Percentiles rank a stretch among this genome's conserved stretches.
These are phyloP conservation scores for Arabidopsis suecica DNA, from an alignment of 345 rosid genomes.

Conservation along the genomic window DNA sequence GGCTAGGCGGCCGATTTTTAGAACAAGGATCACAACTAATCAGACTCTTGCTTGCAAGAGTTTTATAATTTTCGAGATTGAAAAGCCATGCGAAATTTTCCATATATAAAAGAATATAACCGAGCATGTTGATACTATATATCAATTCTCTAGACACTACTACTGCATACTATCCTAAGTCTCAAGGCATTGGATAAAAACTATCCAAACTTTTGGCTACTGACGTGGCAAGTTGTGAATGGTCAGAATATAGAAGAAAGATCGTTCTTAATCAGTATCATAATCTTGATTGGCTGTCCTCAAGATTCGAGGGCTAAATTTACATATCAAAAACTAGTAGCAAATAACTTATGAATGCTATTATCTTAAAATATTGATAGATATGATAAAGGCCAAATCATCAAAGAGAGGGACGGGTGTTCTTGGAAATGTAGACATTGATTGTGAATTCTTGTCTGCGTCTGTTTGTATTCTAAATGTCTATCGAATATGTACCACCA, in stretches of 20 bases:
- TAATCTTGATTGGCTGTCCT: slow-evolving; percentile 26
- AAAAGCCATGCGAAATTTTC: not conserved
- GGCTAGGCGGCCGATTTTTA: too few species aligned
- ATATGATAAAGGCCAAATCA: slow-evolving; percentile 33
- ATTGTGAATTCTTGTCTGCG: slow-evolving; percentile 43
- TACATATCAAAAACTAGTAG: slow-evolving; percentile 18
- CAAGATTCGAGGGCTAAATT: slow-evolving; percentile 12
- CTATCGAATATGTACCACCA: slow-evolving; percentile 41
- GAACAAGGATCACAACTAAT: not conserved
- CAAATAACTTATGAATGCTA: slow-evolving; percentile 15
- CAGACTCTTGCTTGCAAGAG: not conserved
- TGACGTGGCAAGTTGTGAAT: slow-evolving; percentile 26
- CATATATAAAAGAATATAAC: not conserved
- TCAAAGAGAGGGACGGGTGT: slow-evolving; percentile 41
- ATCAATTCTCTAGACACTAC: slow-evolving; percentile 21
- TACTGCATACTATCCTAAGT: slow-evolving; percentile 15
- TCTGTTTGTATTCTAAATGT: slow-evolving; percentile 44
- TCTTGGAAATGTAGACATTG: slow-evolving; percentile 43
- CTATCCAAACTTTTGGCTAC: slow-evolving; percentile 6
- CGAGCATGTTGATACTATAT: slow-evolving; percentile 1
- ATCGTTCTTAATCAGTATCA: slow-evolving; percentile 11
- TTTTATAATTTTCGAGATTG: not conserved
- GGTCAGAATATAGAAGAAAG: slow-evolving; percentile 11
- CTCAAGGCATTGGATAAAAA: slow-evolving; percentile 32
- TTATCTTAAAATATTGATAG: slow-evolving; percentile 14